Evolutionary conservation across 179 eudicot genomes (phyloP), one percentile per base, ranked within the genome.

Genomic region (Vitellaria paradoxa): DNA sequence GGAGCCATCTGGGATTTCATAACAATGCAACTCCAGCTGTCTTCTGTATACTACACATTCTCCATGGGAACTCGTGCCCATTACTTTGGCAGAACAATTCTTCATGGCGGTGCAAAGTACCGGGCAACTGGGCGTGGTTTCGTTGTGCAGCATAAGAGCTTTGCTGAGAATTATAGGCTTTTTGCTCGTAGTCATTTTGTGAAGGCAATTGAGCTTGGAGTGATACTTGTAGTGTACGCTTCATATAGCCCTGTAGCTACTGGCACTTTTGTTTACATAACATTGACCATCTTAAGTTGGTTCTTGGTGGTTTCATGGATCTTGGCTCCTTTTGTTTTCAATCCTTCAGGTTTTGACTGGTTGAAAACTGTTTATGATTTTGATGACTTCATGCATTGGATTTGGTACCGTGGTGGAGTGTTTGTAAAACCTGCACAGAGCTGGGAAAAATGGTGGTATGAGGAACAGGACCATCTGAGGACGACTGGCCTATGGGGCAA

Each of bases 71-170:
- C 98, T 55, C 88, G 92, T 37, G 91, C 93, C 15, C 98, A 94
- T 83, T 94, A 89, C 85, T 94, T 92, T 71, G 98, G 98, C 13
- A 86, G 97, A 74, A 94, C 98, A 30, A 90, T 92, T 80, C 88
- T 94, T 80, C 98, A 94, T 61, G 98, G 98, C 72, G 98, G 98
- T 56, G 98, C 98, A 60, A 94, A 94, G 66, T 94, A 94, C 81
- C 84, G 97, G 57, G 97, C 97, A 47, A 94, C 98, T 66, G 97
- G 98, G 1, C 97, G 98, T 80, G 98, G 98, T 55, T 94, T 94
- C 86, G 98, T 94, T 67, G 98, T 94, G 86, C 87, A 92, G 82
- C 98, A 94, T 75, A 94, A 90, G 83, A 82, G 86, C 73, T 94
- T 94, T 85, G 87, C 95, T 47, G 97, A 94, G 76, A 94, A 88